Evolutionary conservation across 495 filamentous ascomycete genomes (phyloP).

Genomic region (Lophium mytilinum): DNA sequence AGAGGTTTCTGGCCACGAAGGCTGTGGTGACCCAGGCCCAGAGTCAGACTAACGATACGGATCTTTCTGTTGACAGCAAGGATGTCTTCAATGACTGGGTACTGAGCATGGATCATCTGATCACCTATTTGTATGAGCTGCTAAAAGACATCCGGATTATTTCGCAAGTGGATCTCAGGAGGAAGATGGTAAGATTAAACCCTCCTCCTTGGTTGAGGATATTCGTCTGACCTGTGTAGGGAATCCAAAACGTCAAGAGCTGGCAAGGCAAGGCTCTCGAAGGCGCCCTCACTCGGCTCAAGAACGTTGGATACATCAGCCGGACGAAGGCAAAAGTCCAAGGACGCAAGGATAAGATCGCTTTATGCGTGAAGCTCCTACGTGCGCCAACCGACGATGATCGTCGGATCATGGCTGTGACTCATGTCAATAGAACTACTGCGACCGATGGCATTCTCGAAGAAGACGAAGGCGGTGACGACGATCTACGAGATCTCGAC

Average conservation of each 20-base stretch:
- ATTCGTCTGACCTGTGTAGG: conserved; percentile 5
- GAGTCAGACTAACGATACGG: background rate
- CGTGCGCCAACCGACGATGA: conserved; percentile 64
- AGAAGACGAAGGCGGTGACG: conserved; percentile 29
- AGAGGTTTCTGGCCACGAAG: conserved; percentile 44
- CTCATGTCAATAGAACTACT: background rate
- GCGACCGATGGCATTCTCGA: conserved; percentile 2
- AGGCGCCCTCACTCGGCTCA: conserved; percentile 41
- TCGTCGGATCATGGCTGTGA: conserved; percentile 42
- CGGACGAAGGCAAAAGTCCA: conserved; percentile 57
- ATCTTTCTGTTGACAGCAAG: background rate
- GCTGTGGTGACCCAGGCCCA: too few species aligned
- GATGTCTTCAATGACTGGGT: conserved; percentile 8
- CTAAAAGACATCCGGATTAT: conserved; percentile 13
- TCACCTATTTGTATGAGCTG: conserved; percentile 13
- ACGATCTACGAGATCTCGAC: conserved; percentile 20
- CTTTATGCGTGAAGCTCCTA: conserved; percentile 62
- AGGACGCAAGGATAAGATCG: conserved; percentile 33
- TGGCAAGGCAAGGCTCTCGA: conserved; percentile 10
- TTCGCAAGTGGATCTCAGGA: conserved; percentile 9
- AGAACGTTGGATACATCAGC: conserved; percentile 56
- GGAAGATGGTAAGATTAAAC: conserved; percentile 6
- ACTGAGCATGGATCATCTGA: conserved; percentile 14
- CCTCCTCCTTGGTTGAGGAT: background rate
- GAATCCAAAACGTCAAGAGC: background rate